These are phyloP conservation scores for Candida sithepensis DNA, from an alignment of 805 yeast species.

Conservation along the genomic window DNA sequence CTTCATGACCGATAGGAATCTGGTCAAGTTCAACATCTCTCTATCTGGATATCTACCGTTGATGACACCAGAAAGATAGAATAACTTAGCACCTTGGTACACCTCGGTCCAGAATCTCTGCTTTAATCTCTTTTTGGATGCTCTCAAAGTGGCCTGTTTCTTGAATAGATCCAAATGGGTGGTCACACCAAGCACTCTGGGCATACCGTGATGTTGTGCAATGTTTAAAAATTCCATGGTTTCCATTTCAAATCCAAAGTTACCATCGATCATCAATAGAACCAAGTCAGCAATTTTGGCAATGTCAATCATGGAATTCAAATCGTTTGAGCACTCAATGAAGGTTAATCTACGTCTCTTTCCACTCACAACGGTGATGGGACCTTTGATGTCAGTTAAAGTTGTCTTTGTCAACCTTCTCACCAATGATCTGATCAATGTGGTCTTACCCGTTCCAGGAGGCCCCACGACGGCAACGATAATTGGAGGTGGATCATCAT, in stretches of 20 bases:
- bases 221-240: conserved; percentile 97
- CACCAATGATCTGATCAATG: conserved; percentile 84
- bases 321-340: conserved; percentile 87
- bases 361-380: conserved; percentile 94
- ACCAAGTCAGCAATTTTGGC: conserved; percentile 95
- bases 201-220: conserved; percentile 99
- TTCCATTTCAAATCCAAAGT: conserved; percentile 98
- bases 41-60: conserved; percentile 98
- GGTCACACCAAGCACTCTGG: conserved; percentile 90
- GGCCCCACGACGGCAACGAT: conserved; percentile 98
- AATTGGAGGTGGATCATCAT: conserved; percentile 96
- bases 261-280: conserved; percentile 86
- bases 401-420: conserved; percentile 86
- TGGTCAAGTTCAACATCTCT: conserved; percentile 83
- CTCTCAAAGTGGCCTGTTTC: conserved; percentile 81
- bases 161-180: conserved; percentile 95
- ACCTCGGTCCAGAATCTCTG: conserved; percentile 99
- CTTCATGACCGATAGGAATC: conserved; percentile 96
- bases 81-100: conserved; percentile 94
- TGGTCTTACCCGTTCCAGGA: conserved; percentile 97
- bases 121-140: conserved; percentile 87
- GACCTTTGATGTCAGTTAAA: conserved; percentile 85
- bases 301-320: conserved; percentile 93
- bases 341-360: conserved; percentile 90
- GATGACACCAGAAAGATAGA: conserved; percentile 90